Conservation (phyloP, 2,329 filamentous ascomycete species). For the Gremmenia infestans region DNA sequence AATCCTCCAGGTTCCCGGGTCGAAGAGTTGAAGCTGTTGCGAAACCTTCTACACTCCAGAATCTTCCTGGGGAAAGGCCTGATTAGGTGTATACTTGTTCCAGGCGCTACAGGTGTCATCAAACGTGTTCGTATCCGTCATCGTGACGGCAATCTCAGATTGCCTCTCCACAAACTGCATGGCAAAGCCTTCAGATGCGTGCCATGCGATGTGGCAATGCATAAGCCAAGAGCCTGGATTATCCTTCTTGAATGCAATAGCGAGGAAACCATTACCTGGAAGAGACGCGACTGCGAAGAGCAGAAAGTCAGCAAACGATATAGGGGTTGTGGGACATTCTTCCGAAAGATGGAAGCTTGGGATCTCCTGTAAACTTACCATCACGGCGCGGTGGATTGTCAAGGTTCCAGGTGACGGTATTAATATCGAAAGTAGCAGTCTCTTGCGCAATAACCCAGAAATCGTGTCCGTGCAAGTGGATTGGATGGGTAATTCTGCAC, state of each 20-base stretch:
- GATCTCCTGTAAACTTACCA: conserved; percentile 13
- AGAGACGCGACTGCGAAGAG: conserved; percentile 37
- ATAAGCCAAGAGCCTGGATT: conserved; percentile 31
- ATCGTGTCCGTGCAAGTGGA: conserved; percentile 49
- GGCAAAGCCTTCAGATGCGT: conserved; percentile 48
- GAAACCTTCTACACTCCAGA: conserved; percentile 24
- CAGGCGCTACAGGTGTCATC: conserved; percentile 22
- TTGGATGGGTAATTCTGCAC: conserved; percentile 24
- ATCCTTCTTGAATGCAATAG: conserved; percentile 30
- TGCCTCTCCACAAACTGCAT: conserved; percentile 44
- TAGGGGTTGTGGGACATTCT: too few relatives aligned
- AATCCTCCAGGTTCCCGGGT: neutral
- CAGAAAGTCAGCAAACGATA: too few relatives aligned
- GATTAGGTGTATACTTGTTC: conserved; percentile 14
- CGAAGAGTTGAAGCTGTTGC: neutral
- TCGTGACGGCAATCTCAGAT: conserved; percentile 15
- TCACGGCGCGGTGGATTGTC: conserved; percentile 49
- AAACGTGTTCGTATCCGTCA: conserved; percentile 15
- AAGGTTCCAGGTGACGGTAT: conserved; percentile 27
- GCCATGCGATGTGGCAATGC: conserved; percentile 43
- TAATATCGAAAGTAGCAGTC: conserved; percentile 33
- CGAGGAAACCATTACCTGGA: conserved; percentile 28
- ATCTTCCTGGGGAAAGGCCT: conserved; percentile 22
- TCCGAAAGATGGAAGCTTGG: too few relatives aligned
- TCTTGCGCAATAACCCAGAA: conserved; percentile 44